These are phyloP conservation scores for Beauveria bassiana DNA, from an alignment of 2,329 filamentous ascomycete species.

Conservation along the genomic window DNA sequence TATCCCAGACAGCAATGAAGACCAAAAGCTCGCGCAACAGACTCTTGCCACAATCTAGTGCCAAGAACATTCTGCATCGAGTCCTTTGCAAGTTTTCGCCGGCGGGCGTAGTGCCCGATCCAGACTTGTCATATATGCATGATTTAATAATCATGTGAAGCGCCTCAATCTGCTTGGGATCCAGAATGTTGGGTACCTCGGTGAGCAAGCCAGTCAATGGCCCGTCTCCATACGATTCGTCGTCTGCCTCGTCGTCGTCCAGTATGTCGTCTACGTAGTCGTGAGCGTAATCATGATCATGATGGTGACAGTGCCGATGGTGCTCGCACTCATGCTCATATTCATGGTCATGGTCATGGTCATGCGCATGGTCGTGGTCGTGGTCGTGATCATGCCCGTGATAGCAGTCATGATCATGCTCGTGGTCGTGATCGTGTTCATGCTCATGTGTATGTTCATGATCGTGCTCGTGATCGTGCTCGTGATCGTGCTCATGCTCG, in stretches of 20 bases:
- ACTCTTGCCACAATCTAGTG: slow-evolving; percentile 84
- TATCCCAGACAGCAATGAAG: slow-evolving; percentile 95
- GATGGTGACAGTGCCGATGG: slow-evolving; percentile 25
- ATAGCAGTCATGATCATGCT: slow-evolving; percentile 15
- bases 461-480: slow-evolving; percentile 19
- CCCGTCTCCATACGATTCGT: slow-evolving; percentile 72
- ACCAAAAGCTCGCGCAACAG: slow-evolving; percentile 84
- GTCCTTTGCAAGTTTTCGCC: slow-evolving; percentile 85
- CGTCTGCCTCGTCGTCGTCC: slow-evolving; percentile 61
- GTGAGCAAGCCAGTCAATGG: slow-evolving; percentile 78
- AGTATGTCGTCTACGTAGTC: slow-evolving; percentile 49
- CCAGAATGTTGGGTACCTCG: slow-evolving; percentile 88
- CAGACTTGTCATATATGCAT: slow-evolving; percentile 78
- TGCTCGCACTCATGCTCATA: slow-evolving; percentile 33
- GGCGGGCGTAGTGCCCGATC: slow-evolving; percentile 56
- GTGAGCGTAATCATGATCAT: slow-evolving; percentile 31
- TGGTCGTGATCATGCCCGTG: slow-evolving; percentile 24
- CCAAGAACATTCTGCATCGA: slow-evolving; percentile 80
- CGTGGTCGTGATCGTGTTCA: slow-evolving; percentile 14
- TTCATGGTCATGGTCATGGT: slow-evolving; percentile 23
- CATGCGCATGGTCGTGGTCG: slow-evolving; percentile 23
- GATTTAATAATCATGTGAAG: slow-evolving; percentile 96
- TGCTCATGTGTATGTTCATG: slow-evolving; percentile 12
- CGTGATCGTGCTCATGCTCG: slow-evolving; percentile 40
- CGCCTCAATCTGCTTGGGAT: slow-evolving; percentile 91